Evolutionary conservation across 1,284 basidiomycete genomes (phyloP).

Genomic region (Ustilago sp.): DNA sequence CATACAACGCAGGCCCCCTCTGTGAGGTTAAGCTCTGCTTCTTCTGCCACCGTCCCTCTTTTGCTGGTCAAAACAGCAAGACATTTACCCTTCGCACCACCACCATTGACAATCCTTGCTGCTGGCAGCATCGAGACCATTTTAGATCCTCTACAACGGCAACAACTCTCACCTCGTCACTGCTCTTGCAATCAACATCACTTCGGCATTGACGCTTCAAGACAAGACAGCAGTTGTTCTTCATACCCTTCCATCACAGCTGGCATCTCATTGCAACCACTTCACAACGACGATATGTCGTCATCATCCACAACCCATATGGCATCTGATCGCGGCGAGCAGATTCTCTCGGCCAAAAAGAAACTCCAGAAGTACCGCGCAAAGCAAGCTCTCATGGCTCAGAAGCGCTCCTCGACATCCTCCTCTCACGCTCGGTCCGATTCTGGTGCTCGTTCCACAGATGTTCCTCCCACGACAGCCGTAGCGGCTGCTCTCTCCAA

Average conservation of each 20-base stretch:
- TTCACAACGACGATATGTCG: slow-evolving; percentile 6
- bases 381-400: slow-evolving; percentile 59
- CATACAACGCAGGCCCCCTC: slow-evolving; percentile 20
- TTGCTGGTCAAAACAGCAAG: slow-evolving; percentile 38
- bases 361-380: slow-evolving; percentile 65
- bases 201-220: not conserved
- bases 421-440: slow-evolving; percentile 33
- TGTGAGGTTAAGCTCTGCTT: slow-evolving; percentile 19
- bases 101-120: slow-evolving; percentile 12
- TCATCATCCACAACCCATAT: slow-evolving; percentile 4
- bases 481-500: slow-evolving; percentile 31
- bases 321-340: slow-evolving; percentile 47
- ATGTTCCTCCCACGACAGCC: slow-evolving; percentile 15
- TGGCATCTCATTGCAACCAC: not conserved
- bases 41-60: slow-evolving; percentile 1
- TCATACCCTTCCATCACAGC: not conserved
- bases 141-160: not conserved
- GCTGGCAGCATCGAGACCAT: slow-evolving; percentile 25
- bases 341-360: slow-evolving; percentile 61
- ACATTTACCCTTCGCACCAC: not conserved
- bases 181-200: not conserved
- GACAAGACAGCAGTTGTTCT: not conserved
- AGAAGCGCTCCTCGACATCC: slow-evolving; percentile 42
- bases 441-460: slow-evolving; percentile 20
- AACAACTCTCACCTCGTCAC: not conserved